Evolutionary conservation across 441 rosid species (phyloP).

Genomic region (Theobroma grandiflorum): DNA sequence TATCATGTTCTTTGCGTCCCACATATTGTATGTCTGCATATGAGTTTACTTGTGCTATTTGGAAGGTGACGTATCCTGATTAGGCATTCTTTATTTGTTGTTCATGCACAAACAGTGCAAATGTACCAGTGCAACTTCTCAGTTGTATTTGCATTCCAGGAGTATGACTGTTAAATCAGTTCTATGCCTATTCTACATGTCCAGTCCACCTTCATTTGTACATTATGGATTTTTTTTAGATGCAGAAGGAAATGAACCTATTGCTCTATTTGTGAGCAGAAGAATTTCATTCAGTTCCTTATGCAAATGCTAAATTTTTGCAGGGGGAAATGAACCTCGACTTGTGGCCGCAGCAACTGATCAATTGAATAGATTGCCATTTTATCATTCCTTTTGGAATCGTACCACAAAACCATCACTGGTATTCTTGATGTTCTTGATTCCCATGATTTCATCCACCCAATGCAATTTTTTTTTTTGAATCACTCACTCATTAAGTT

Average conservation of each 20-base stretch:
- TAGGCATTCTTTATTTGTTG: neutral
- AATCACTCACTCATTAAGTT: neutral
- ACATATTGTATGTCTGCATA: neutral
- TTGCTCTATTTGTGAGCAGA: neutral
- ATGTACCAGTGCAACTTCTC: slow-evolving; percentile 21
- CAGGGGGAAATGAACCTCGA: slow-evolving; percentile 93
- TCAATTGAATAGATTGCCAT: slow-evolving; percentile 84
- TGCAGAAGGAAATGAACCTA: neutral
- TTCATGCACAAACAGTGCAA: neutral
- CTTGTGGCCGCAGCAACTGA: slow-evolving; percentile 83
- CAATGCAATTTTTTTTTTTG: slow-evolving; percentile 10
- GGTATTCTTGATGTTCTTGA: slow-evolving; percentile 48
- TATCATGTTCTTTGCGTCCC: neutral
- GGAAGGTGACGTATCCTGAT: neutral
- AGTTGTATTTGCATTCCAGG: neutral
- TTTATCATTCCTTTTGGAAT: slow-evolving; percentile 98
- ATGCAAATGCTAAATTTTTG: slow-evolving; percentile 29
- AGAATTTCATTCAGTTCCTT: slow-evolving; percentile 9
- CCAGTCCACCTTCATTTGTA: neutral
- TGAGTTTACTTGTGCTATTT: neutral
- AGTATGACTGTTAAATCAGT: slow-evolving; percentile 7
- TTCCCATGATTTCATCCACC: slow-evolving; percentile 5
- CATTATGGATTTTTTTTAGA: neutral
- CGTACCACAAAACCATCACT: slow-evolving; percentile 93
- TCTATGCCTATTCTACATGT: neutral